Evolutionary conservation across 1,284 basidiomycete genomes (phyloP), one percentile per base, ranked within the genome.

Genomic region (Ustilago loliicola): DNA sequence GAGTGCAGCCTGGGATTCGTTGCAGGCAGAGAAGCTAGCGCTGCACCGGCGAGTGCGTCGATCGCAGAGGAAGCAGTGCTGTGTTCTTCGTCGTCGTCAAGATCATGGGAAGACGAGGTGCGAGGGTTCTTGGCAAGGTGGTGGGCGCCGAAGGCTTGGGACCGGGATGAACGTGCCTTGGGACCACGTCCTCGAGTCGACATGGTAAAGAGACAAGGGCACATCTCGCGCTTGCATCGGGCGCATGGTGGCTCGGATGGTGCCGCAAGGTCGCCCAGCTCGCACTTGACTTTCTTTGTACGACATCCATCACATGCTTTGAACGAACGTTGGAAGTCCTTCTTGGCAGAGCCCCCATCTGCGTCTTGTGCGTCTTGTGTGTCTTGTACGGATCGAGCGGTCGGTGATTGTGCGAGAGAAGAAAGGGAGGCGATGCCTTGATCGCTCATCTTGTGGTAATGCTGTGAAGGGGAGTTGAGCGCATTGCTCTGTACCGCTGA

Each of bases 181-280:
- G 72, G 64, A 19, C 72, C 68, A 8, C 76, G 64, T 36, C 76
- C 76, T 15, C 76, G 61, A 8, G 76, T 78, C 32, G 76, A 78
- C 76, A 74, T 78, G 58, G 76, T 78, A 56, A 78, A 78, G 58
- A 74, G 61, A 48, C 76, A 78, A 9, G 70, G 72, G 2, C 72
- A 61, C 68, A 71, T 69, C 60, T 78, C 76, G 36, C 76, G 62
- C 61, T 69, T 74, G 66, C 76, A 78, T 23, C 76, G 64, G 27
- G 72, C 68, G 52, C 76, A 78, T n/a, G 76, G 76, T 21, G 76
- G 76, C 61, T 78, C 76, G 15, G 76, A 78, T 19, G 76, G 76
- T 13, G 76, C 72, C 0, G 72, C 72, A 5, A 78, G 68, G n/a
- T 74, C 70, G 23, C 76, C 76, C 1, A 78, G 65, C 72, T 78